phyloP scores from a whole-genome alignment of 2,329 filamentous ascomycete genomes.

The Neonectria coccinea region DNA sequence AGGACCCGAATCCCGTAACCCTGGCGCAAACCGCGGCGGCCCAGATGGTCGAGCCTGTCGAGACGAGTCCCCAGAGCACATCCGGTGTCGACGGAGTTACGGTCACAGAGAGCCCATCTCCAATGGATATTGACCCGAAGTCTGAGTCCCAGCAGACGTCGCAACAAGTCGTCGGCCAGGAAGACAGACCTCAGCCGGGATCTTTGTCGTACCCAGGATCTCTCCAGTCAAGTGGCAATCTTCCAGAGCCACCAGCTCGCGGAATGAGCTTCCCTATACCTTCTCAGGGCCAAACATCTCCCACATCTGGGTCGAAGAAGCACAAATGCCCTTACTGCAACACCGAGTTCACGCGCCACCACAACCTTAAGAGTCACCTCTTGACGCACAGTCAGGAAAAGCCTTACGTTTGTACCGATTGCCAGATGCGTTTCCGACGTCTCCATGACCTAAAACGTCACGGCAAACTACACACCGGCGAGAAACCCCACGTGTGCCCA shows the following conservation, averaged over 20 bases:
- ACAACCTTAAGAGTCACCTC: constrained; percentile 97
- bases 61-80: constrained; percentile 59
- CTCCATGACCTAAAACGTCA: constrained; percentile 96
- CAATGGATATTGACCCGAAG: constrained; percentile 66
- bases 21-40: constrained; percentile 50
- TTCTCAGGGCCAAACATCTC: constrained; percentile 56
- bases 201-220: constrained; percentile 68
- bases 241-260: constrained; percentile 60
- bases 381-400: constrained; percentile 99
- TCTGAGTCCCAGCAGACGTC: constrained; percentile 50
- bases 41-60: constrained; percentile 53
- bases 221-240: constrained; percentile 56
- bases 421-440: constrained; percentile 89
- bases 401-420: constrained; percentile 94
- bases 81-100: constrained; percentile 57
- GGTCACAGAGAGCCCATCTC: constrained; percentile 63
- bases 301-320: constrained; percentile 78
- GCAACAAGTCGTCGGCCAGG: constrained; percentile 60
- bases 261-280: constrained; percentile 70
- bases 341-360: constrained; percentile 96
- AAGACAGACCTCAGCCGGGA: constrained; percentile 61
- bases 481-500: constrained; percentile 93
- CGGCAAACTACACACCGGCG: constrained; percentile 95
- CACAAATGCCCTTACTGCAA: constrained; percentile 97
- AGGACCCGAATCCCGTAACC: constrained; percentile 50